phyloP scores from a whole-genome alignment of 495 filamentous ascomycete species.

The Friedmanniomyces simplex region DNA sequence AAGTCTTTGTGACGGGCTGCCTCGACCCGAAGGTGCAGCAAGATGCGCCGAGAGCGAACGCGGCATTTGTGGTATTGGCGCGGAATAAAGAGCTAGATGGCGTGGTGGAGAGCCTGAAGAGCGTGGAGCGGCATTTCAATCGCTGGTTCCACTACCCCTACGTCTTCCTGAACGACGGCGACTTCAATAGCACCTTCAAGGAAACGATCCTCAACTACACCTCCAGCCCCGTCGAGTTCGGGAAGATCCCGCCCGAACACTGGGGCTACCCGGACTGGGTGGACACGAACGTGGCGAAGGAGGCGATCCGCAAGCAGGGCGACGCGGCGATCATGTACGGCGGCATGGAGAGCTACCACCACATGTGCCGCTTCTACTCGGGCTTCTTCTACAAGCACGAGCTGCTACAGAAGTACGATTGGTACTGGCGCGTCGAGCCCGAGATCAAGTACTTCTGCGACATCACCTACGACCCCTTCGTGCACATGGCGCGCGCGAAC shows the following conservation, averaged over 20 bases:
- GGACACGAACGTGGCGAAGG: slow-evolving; percentile 82
- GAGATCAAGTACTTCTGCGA: slow-evolving; percentile 99
- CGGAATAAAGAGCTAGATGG: slow-evolving; percentile 95
- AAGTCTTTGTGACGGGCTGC: slow-evolving; percentile 89
- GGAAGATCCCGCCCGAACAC: slow-evolving; percentile 79
- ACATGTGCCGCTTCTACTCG: slow-evolving; percentile 83
- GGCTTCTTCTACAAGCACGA: slow-evolving; percentile 99
- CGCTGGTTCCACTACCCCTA: slow-evolving; percentile 98
- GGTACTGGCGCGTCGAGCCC: slow-evolving; percentile 99
- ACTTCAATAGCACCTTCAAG: slow-evolving; percentile 90
- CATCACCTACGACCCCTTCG: slow-evolving; percentile 97
- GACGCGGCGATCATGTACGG: slow-evolving; percentile 99
- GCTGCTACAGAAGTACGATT: slow-evolving; percentile 90
- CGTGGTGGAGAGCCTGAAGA: slow-evolving; percentile 92
- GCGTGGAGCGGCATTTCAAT: slow-evolving; percentile 98
- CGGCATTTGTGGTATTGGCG: slow-evolving; percentile 89
- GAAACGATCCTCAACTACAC: slow-evolving; percentile 84
- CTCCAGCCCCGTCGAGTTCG: slow-evolving; percentile 76
- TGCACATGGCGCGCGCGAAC: slow-evolving; percentile 80
- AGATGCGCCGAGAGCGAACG: slow-evolving; percentile 74
- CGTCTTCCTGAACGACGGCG: slow-evolving; percentile 96
- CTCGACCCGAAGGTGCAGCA: slow-evolving; percentile 47
- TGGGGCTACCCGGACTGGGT: slow-evolving; percentile 99
- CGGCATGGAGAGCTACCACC: slow-evolving; percentile 97
- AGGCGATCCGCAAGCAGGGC: slow-evolving; percentile 90